Base-by-base conservation (phyloP, 306 rosid species). In the Castanopsis chinensis region DNA sequence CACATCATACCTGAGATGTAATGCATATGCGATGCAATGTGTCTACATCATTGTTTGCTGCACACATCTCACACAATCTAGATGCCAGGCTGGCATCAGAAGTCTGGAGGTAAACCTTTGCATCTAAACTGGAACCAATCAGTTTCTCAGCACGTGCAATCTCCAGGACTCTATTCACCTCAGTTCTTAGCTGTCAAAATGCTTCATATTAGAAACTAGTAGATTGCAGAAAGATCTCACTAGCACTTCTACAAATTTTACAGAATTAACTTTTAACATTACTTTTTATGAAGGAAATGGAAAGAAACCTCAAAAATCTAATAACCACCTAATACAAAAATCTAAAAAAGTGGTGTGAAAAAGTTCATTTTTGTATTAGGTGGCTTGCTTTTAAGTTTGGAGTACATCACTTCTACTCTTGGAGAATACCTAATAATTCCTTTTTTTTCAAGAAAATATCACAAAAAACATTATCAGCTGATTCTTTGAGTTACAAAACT, bases 101-200 rank as follows among this genome's bases (percentile, higher is more conserved):
- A 30, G 94, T 76, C 65, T 90, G 81, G 41, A 95, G 84, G 78
- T 88, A 88, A 79, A 95, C 93, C 87, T 91, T 95, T 28, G 99
- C 99, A 11, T 95, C 99, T 85, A 95, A 90, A 83, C 96, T 93
- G 72, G 99, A 89, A 71, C 99, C 99, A 75, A 93, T 86, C 79
- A 93, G 61, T 86, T 95, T 93, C 23, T 77, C 92, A 1, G 87
- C 72, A 80, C 99, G 90, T 76, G 99, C 99, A 71, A 84, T 76
- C 85, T 95, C 99, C 80, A 95, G 81, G 70, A 95, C 92, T 89
- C 69, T 93, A 78, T 95, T 95, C 81, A 95, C 98, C 88, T 95
- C 98, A 1, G 97, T 89, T 72, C 99, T 90, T 82, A 95, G 86
- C 99, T 95, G 71, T 75, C 85, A 80, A 83, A 80, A 76, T 54